A percentile compares a stretch with the other conserved stretches of the same genome.
Conservation (phyloP, 768 basidiomycete genomes). For the Lactarius quietus region DNA sequence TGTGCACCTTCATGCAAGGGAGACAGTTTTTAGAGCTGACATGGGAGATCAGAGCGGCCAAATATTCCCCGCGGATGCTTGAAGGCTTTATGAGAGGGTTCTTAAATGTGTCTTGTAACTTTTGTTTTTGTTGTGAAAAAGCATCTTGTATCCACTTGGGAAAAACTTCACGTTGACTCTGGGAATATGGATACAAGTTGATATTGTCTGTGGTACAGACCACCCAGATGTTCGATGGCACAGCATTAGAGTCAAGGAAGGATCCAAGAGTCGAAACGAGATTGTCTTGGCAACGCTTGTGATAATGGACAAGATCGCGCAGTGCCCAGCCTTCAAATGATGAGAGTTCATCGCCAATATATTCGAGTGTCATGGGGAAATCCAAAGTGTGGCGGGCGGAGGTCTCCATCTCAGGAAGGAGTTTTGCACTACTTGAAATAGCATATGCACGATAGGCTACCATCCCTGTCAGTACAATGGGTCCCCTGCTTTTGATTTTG, state of each 20-base stretch:
- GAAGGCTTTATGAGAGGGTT: not conserved
- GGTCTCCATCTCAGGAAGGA: too few relatives aligned
- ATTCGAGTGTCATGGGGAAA: not conserved
- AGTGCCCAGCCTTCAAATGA: conserved; percentile 7
- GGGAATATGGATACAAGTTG: too few relatives aligned
- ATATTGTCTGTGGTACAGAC: not conserved
- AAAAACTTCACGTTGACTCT: not conserved
- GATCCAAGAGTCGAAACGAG: not conserved
- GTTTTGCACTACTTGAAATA: conserved; percentile 13
- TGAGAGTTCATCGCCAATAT: not conserved
- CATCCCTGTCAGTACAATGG: not conserved
- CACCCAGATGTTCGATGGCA: not conserved
- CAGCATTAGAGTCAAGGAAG: not conserved
- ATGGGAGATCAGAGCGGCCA: not conserved
- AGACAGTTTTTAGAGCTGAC: not conserved
- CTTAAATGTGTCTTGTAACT: not conserved
- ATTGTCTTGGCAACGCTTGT: not conserved
- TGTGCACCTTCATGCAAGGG: not conserved
- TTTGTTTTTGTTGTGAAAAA: not conserved
- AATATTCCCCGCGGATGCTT: not conserved
- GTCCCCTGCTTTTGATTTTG: not conserved
- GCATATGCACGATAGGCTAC: conserved; percentile 21
- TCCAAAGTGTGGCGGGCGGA: not conserved
- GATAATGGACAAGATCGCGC: not conserved
- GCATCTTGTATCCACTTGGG: conserved; percentile 23